A percentile compares a stretch with the other conserved stretches of the same genome.
Evolutionary conservation across 2,329 filamentous ascomycete species (phyloP).

Genomic region (Diaporthe humulicola): DNA sequence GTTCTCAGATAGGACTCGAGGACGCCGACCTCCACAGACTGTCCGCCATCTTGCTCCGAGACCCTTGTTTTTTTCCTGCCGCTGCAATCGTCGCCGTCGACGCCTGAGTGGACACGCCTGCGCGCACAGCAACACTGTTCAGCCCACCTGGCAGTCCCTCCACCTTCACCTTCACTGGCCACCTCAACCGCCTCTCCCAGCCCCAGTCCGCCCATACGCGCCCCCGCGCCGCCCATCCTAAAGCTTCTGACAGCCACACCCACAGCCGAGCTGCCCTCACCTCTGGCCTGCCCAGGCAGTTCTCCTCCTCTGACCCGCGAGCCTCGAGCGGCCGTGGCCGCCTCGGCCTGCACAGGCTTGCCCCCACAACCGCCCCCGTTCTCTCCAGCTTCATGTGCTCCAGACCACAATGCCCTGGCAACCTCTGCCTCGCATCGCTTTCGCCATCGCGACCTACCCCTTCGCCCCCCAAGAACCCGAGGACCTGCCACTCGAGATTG

Average conservation of each 20-base stretch:
- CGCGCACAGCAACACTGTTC: background rate
- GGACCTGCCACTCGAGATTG: slow-evolving; percentile 95
- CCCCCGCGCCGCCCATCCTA: background rate
- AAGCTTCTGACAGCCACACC: background rate
- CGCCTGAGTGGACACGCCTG: slow-evolving; percentile 23
- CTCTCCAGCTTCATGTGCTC: slow-evolving; percentile 39
- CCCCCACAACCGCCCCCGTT: slow-evolving; percentile 4
- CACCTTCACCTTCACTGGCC: background rate
- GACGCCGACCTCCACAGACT: slow-evolving; percentile 12
- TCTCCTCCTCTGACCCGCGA: slow-evolving; percentile 8
- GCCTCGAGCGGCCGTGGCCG: slow-evolving; percentile 29
- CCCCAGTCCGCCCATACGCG: background rate
- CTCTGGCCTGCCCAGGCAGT: background rate
- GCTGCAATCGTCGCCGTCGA: background rate
- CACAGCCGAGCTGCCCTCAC: background rate
- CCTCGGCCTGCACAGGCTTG: slow-evolving; percentile 20
- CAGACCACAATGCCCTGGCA: slow-evolving; percentile 86
- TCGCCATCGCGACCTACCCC: slow-evolving; percentile 95
- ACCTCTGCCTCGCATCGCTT: slow-evolving; percentile 96
- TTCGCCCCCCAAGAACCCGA: slow-evolving; percentile 89
- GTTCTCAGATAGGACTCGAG: slow-evolving; percentile 19
- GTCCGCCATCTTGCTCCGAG: slow-evolving; percentile 15
- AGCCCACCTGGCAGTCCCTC: background rate
- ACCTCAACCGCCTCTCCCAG: slow-evolving; percentile 39
- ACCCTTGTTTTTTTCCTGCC: slow-evolving; percentile 18